These are phyloP conservation scores for Annulohypoxylon bovei DNA, from an alignment of 495 filamentous ascomycete genomes.

Conservation along the genomic window DNA sequence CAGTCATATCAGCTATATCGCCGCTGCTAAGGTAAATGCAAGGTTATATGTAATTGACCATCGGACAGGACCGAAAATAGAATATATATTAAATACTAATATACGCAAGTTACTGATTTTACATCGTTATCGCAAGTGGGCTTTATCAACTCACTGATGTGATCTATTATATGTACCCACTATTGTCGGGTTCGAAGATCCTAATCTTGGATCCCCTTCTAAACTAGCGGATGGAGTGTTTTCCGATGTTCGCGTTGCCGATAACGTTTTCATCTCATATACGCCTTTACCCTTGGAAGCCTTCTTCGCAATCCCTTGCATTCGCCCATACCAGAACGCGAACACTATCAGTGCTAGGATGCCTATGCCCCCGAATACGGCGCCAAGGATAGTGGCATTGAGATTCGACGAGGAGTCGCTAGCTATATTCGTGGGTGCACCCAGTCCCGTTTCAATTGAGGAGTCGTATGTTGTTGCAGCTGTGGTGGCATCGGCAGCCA, in stretches of 20 bases:
- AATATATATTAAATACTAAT: conserved; percentile 10
- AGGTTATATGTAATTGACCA: neutral
- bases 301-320: conserved; percentile 3
- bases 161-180: neutral
- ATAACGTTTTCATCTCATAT: neutral
- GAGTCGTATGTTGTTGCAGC: neutral
- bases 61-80: too few species aligned
- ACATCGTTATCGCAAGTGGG: neutral
- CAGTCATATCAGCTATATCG: neutral
- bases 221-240: neutral
- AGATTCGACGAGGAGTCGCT: neutral
- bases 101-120: neutral
- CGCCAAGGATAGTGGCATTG: conserved; percentile 4
- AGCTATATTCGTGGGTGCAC: neutral
- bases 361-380: conserved; percentile 16
- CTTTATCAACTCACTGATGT: neutral
- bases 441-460: neutral
- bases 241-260: neutral
- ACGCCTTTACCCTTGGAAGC: neutral
- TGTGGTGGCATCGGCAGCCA: neutral
- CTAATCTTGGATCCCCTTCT: neutral
- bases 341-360: conserved; percentile 9
- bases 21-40: neutral
- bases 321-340: conserved; percentile 24
- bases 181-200: neutral